Evolutionary conservation across 106 monocot species (phyloP), one percentile per base, ranked within the genome.

Genomic region (Allium fistulosum): DNA sequence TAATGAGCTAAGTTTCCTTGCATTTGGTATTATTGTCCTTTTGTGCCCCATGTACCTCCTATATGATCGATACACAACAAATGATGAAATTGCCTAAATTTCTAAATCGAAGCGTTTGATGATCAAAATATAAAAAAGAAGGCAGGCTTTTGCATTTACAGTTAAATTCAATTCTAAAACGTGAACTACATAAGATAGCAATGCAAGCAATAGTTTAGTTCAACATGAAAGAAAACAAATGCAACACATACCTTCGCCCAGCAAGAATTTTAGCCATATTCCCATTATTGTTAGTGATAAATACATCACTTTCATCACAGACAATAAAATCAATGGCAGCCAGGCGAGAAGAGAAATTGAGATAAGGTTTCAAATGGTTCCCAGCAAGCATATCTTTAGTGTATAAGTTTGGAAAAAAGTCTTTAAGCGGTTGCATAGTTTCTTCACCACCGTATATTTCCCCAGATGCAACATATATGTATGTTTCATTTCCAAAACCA

Each of bases 261-360:
- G 97, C 92, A 73, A 97, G 86, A 81, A 97, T 85, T 74, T 85
- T 97, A 72, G 97, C 97, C 97, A 97, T 97, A 69, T 97, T 97
- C 66, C 97, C 97, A 67, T 97, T 97, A 76, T 97, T 97, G 50
- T 97, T 97, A 58, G 97, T 82, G 13, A 84, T 82, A 77, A 97
- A 90, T 0, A 97, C 97, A 75, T 92, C 87, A 52, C 97, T 97
- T 50, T 84, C 92, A 79, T 89, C 84, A 73, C 87, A 90, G 51
- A 97, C 97, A 51, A 92, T 79, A 64, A 86, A 97, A 73, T 97
- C 97, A 70, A 97, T 69, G 13, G 97, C 97, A 73, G 97, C 97
- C 51, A 97, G 86, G 26, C 87, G 84, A 46, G 97, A 97, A 51
- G 97, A 86, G 70, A 74, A 87, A 14, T 78, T 65, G 14, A 87